Evolutionary conservation across 805 yeast species (phyloP).

Genomic region (Teunomyces aglyptinius): DNA sequence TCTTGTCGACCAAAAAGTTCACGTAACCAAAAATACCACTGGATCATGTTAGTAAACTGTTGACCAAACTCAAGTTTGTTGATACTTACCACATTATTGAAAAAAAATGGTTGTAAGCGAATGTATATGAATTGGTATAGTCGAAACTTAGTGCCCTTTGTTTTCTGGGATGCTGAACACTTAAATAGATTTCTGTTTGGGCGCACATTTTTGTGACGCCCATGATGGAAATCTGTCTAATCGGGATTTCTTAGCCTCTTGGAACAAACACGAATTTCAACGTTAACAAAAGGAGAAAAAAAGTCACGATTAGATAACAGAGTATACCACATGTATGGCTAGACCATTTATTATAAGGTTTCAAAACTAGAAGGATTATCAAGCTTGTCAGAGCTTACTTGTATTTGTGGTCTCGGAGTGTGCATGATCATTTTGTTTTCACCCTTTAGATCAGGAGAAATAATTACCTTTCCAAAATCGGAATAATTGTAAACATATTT

Average conservation of each 20-base stretch:
- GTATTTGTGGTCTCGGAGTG: neutral
- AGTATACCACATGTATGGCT: neutral
- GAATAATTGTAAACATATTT: slow-evolving; percentile 10
- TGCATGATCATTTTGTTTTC: neutral
- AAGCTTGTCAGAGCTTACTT: neutral
- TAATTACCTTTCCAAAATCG: slow-evolving; percentile 11
- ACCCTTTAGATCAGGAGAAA: slow-evolving; percentile 3
- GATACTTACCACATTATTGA: slow-evolving; percentile 3
- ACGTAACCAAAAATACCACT: slow-evolving; percentile 98
- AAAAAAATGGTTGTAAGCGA: neutral
- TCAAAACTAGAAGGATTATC: neutral
- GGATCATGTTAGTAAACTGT: slow-evolving; percentile 6
- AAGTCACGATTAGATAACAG: no score
- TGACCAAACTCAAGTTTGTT: neutral
- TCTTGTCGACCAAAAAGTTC: slow-evolving; percentile 87
- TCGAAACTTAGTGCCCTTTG: neutral
- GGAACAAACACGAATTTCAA: neutral
- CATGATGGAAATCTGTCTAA: neutral
- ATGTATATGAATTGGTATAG: neutral
- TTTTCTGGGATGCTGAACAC: slow-evolving; percentile 2
- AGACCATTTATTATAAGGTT: neutral
- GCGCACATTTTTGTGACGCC: slow-evolving; percentile 4
- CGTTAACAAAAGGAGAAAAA: no score
- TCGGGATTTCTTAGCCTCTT: neutral
- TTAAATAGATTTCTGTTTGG: slow-evolving; percentile 4